Percentiles rank a stretch among this genome's conserved stretches.
These are phyloP conservation scores for Zygosaccharomyces siamensis DNA, from an alignment of 805 yeast species.

Conservation along the genomic window DNA sequence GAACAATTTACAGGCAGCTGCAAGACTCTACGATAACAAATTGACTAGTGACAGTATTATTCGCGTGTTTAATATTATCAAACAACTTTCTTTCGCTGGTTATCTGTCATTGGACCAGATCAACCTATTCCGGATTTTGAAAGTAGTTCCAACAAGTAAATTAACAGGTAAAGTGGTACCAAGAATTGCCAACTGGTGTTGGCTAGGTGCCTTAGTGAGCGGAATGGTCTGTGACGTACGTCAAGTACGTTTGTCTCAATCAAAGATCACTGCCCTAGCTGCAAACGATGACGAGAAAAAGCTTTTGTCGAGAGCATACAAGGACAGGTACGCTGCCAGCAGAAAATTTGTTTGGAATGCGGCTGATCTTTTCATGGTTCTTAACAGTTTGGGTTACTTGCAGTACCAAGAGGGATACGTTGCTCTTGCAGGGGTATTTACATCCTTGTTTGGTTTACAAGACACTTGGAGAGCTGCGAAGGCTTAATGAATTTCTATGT, in stretches of 20 bases:
- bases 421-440: slow-evolving; percentile 79
- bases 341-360: slow-evolving; percentile 72
- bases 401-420: slow-evolving; percentile 70
- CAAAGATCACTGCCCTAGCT: slow-evolving; percentile 32
- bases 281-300: slow-evolving; percentile 34
- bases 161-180: slow-evolving; percentile 48
- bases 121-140: slow-evolving; percentile 46
- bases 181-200: slow-evolving; percentile 60
- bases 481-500: background rate
- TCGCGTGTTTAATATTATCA: slow-evolving; percentile 35
- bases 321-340: slow-evolving; percentile 46
- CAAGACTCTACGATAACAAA: slow-evolving; percentile 63
- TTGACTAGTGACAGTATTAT: slow-evolving; percentile 49
- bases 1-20: slow-evolving; percentile 63
- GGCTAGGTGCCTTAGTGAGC: slow-evolving; percentile 68
- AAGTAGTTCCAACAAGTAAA: slow-evolving; percentile 48
- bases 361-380: slow-evolving; percentile 70
- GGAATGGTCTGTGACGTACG: slow-evolving; percentile 58
- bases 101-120: slow-evolving; percentile 62
- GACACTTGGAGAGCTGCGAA: slow-evolving; percentile 59
- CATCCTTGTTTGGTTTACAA: slow-evolving; percentile 72
- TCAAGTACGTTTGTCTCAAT: slow-evolving; percentile 43
- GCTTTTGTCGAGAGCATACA: slow-evolving; percentile 36
- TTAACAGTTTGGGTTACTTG: slow-evolving; percentile 58
- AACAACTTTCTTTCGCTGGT: slow-evolving; percentile 57